phyloP scores from a whole-genome alignment of 2,329 filamentous ascomycete genomes.

The Cercospora sesami region DNA sequence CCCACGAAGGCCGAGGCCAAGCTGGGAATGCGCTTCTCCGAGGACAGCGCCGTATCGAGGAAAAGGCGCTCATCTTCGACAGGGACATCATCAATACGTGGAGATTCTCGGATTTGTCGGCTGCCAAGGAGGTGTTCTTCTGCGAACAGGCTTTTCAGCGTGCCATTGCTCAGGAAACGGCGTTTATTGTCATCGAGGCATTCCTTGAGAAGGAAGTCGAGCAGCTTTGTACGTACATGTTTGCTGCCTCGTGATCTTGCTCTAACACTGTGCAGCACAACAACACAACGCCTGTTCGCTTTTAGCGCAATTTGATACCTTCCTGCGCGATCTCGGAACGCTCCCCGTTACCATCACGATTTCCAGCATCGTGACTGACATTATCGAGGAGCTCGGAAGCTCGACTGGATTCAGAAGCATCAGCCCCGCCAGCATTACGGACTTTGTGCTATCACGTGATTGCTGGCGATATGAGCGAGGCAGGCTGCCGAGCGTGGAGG shows the following conservation, averaged over 20 bases:
- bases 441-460: slow-evolving; percentile 28
- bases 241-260: not conserved
- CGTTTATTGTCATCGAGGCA: slow-evolving; percentile 28
- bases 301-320: slow-evolving; percentile 18
- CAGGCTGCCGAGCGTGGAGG: slow-evolving; percentile 23
- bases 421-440: slow-evolving; percentile 9
- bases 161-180: slow-evolving; percentile 29
- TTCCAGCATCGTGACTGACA: slow-evolving; percentile 28
- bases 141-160: slow-evolving; percentile 34
- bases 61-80: slow-evolving; percentile 29
- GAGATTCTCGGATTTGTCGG: slow-evolving; percentile 23
- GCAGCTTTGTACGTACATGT: not conserved
- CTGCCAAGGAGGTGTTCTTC: slow-evolving; percentile 31
- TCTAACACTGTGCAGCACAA: not conserved
- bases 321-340: slow-evolving; percentile 21
- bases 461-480: slow-evolving; percentile 25
- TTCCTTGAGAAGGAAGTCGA: slow-evolving; percentile 24
- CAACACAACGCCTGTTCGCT: not conserved
- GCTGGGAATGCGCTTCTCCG: not conserved
- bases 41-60: not conserved
- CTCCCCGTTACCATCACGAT: slow-evolving; percentile 29
- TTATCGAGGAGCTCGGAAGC: slow-evolving; percentile 18
- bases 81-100: slow-evolving; percentile 31
- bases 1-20: not conserved
- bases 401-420: slow-evolving; percentile 9